Evolutionary conservation across 805 yeast species (phyloP).

Genomic region (Blastobotrys attinorum): DNA sequence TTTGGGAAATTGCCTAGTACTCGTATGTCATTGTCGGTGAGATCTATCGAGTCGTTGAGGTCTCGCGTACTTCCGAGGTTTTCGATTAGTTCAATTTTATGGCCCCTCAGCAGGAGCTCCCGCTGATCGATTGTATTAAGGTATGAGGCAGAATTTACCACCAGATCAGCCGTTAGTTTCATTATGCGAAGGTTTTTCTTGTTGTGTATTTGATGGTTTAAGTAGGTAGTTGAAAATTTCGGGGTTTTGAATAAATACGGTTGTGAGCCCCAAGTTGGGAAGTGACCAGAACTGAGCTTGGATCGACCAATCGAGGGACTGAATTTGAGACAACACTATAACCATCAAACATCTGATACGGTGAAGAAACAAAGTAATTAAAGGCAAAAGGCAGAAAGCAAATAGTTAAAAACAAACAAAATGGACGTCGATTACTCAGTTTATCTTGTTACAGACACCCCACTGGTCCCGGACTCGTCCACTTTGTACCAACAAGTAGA

Average conservation of each 20-base stretch:
- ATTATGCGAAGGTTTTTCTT: slow-evolving; percentile 25
- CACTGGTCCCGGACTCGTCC: slow-evolving; percentile 56
- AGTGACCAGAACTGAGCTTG: no score
- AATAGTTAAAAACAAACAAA: neutral
- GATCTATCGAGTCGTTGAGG: slow-evolving; percentile 51
- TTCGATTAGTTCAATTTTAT: slow-evolving; percentile 37
- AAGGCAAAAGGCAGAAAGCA: no score
- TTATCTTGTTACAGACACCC: slow-evolving; percentile 74
- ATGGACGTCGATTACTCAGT: slow-evolving; percentile 46
- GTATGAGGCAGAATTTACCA: slow-evolving; percentile 45
- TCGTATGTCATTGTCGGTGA: slow-evolving; percentile 66
- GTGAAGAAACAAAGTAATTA: neutral
- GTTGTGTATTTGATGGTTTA: neutral
- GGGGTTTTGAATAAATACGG: neutral
- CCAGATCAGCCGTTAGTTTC: slow-evolving; percentile 48
- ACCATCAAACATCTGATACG: no score
- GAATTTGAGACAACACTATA: no score
- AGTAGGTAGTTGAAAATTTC: neutral
- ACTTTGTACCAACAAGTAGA: slow-evolving; percentile 52
- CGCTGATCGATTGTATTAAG: slow-evolving; percentile 37
- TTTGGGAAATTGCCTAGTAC: slow-evolving; percentile 44
- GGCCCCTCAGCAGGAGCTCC: slow-evolving; percentile 36
- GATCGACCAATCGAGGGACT: no score
- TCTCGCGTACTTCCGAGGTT: slow-evolving; percentile 36
- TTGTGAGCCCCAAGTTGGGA: no score